These are phyloP conservation scores for Apiotrichum sp. DNA, from an alignment of 1,284 basidiomycete genomes.

Conservation along the genomic window DNA sequence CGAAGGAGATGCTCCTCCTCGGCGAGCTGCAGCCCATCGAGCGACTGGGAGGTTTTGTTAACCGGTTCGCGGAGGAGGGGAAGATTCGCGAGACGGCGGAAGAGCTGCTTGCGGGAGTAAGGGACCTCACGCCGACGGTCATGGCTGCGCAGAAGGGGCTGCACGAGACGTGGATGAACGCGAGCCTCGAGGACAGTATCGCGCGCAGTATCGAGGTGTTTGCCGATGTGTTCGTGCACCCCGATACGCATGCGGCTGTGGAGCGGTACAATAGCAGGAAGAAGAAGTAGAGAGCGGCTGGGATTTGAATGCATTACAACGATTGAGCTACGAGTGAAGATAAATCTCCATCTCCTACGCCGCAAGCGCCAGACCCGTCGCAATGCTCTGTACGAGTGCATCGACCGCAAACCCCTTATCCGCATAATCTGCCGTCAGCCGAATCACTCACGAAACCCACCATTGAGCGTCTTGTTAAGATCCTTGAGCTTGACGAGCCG, in stretches of 20 bases:
- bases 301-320: too few species aligned
- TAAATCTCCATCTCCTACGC: background rate
- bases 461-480: constrained; percentile 59
- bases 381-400: constrained; percentile 66
- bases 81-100: background rate
- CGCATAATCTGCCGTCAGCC: constrained; percentile 56
- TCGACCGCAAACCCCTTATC: constrained; percentile 70
- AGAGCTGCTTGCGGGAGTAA: constrained; percentile 12
- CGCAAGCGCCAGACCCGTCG: constrained; percentile 58
- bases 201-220: constrained; percentile 14
- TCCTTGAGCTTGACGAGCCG: constrained; percentile 63
- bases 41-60: constrained; percentile 4
- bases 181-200: constrained; percentile 4
- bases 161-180: constrained; percentile 15
- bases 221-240: constrained; percentile 10
- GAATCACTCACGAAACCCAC: constrained; percentile 47
- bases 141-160: constrained; percentile 18
- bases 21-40: constrained; percentile 14
- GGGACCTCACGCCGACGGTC: constrained; percentile 12
- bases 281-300: background rate
- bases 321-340: too few species aligned
- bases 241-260: constrained; percentile 13
- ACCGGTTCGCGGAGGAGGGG: constrained; percentile 1
- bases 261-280: constrained; percentile 14
- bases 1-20: constrained; percentile 16